A percentile compares a stretch with the other conserved stretches of the same genome.
Evolutionary conservation across 139 green algal genomes (phyloP).

Genomic region (Chlorella vulgaris): DNA sequence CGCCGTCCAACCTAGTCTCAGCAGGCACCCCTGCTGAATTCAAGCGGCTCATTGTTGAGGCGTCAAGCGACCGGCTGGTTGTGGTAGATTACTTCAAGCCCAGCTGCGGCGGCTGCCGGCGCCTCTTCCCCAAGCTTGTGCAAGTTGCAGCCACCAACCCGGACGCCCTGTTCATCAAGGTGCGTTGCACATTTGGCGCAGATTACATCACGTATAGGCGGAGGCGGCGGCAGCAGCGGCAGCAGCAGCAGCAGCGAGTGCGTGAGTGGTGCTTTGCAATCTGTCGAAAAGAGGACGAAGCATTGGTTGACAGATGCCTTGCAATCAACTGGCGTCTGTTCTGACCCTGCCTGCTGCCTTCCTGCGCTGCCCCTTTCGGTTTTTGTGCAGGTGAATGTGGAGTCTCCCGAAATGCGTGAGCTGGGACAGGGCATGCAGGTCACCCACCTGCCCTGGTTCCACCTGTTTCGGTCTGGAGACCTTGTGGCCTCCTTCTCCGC

Average conservation of each 20-base stretch:
- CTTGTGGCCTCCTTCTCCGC: constrained; percentile 57
- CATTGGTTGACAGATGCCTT: no score
- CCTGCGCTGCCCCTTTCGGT: background rate
- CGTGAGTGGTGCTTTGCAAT: no score
- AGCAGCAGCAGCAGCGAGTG: no score
- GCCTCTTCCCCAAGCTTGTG: constrained; percentile 63
- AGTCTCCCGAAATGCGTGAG: constrained; percentile 36
- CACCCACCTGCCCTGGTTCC: constrained; percentile 61
- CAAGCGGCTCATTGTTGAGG: constrained; percentile 22
- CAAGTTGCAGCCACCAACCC: constrained; percentile 60
- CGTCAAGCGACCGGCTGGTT: constrained; percentile 19
- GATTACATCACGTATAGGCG: no score
- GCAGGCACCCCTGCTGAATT: constrained; percentile 20
- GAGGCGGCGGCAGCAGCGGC: no score
- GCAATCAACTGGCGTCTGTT: background rate
- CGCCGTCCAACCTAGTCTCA: constrained; percentile 32
- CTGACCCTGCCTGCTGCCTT: background rate
- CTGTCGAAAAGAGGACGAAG: no score
- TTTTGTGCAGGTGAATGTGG: constrained; percentile 22
- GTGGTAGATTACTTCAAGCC: constrained; percentile 61
- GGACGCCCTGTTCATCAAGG: constrained; percentile 67
- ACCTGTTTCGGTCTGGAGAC: constrained; percentile 43
- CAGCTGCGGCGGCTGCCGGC: constrained; percentile 47
- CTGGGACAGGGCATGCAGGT: constrained; percentile 57
- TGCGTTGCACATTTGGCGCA: constrained; percentile 34